Evolutionary conservation across 441 rosid genomes (phyloP), one percentile per base, ranked within the genome.

Genomic region (Croton laevigatus): DNA sequence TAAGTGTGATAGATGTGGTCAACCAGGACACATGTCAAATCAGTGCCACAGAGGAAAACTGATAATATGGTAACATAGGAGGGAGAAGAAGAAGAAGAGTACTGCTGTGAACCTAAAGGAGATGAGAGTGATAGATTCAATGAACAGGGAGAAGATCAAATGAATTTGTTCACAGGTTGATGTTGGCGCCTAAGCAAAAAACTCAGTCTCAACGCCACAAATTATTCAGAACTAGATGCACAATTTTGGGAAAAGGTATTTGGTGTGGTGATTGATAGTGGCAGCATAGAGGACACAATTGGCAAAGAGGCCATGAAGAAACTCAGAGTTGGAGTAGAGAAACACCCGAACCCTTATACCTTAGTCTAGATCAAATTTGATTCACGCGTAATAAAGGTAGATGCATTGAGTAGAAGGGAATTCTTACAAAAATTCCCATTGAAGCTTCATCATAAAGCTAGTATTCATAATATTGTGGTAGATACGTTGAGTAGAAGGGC

Each of bases 251-350:
- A 44, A 45, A 0, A 0, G n/a, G n/a, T 58, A 6, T 69, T 38
- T 69, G 55, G 22, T 12, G 14, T 55, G 6, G 40, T 69, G 6
- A 46, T 59, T 57, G 65, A 59, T 14, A 58, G 55, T 7, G 63
- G 55, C 3, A 42, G 12, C 20, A 11, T 16, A 0, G 53, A 69
- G 17, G 44, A 58, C 17, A 69, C 44, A 2, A 42, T 69, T 1
- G 64, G 72, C 3, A 59, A 69, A 5, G 54, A 59, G 42, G 14
- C 19, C 5, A 52, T 55, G n/a, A 12, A 55, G 51, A 53, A 12
- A 4, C 6, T 68, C 12, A 6, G 37, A 12, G 4, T 55, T 6
- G 2, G 3, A 11, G 8, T 34, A 1, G 63, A 55, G 14, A 68
- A 42, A 32, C 69, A 65, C 17, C 22, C 1, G 0, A 51, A 51